A percentile compares a stretch with the other conserved stretches of the same genome.
Conservation (phyloP, 2,329 filamentous ascomycete species). For the Nemania abortiva region DNA sequence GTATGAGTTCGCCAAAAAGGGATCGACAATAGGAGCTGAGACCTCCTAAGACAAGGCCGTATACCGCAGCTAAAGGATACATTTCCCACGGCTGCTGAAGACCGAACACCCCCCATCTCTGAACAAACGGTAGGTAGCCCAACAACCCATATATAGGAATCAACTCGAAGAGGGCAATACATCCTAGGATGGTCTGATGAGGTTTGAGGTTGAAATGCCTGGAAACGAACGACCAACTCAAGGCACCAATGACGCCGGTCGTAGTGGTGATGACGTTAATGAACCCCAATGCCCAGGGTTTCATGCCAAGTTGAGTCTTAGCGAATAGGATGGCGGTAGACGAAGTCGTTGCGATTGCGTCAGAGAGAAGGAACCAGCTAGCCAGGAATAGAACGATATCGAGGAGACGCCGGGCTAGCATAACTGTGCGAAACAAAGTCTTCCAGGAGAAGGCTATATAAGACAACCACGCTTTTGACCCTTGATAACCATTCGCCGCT, state of each 20-base stretch:
- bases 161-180: slow-evolving; percentile 88
- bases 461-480: slow-evolving; percentile 66
- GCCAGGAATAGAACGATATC: slow-evolving; percentile 84
- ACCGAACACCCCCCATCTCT: slow-evolving; percentile 79
- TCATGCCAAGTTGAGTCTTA: slow-evolving; percentile 92
- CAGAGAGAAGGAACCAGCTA: slow-evolving; percentile 94
- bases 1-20: slow-evolving; percentile 92
- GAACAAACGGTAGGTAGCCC: slow-evolving; percentile 85
- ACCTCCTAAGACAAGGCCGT: slow-evolving; percentile 94
- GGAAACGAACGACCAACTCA: slow-evolving; percentile 87
- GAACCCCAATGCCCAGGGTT: slow-evolving; percentile 85
- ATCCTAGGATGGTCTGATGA: slow-evolving; percentile 90
- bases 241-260: slow-evolving; percentile 86
- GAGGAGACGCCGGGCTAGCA: slow-evolving; percentile 76
- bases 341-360: slow-evolving; percentile 93
- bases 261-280: slow-evolving; percentile 94
- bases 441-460: slow-evolving; percentile 90
- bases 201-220: slow-evolving; percentile 76
- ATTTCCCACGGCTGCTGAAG: slow-evolving; percentile 98
- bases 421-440: slow-evolving; percentile 83
- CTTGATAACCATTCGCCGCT: slow-evolving; percentile 56
- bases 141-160: slow-evolving; percentile 93
- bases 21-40: slow-evolving; percentile 92
- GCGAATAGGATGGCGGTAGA: slow-evolving; percentile 96
- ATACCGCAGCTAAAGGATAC: slow-evolving; percentile 90